Base-by-base conservation (phyloP, 2,329 filamentous ascomycete genomes). In the Nigrospora sphaerica region DNA sequence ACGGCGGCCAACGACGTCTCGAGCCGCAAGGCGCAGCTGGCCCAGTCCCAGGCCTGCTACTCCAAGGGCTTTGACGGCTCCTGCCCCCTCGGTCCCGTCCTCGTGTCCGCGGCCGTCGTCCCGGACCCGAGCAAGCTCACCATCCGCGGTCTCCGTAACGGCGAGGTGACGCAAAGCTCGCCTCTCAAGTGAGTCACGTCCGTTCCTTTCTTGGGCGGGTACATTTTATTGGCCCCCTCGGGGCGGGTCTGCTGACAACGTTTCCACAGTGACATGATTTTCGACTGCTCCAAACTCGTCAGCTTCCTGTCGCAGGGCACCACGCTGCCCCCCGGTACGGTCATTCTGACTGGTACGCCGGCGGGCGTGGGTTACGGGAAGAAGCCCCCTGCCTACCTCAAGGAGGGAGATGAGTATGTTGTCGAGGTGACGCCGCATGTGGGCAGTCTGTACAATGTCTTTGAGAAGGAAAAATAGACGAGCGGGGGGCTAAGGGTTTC, bases 1-100 rank as follows among this genome's bases (percentile, higher is more conserved):
- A 81, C 78, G 1, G 72, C 73, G 18, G 72, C 73, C 55, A 85
- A 85, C 62, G 81, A 85, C 56, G 73, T 85, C 7, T 82, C 78
- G 2, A 77, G 74, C 49, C 73, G 80, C 4, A 73, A 75, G 43
- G 69, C 68, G 45, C 80, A 83, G 64, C 69, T 74, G 53, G 66
- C 69, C 18, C 71, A 75, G 57, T 68, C 65, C 42, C 77, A 81
- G 57, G 78, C 75, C 69, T 77, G 70, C 48, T 81, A 74, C 57
- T 79, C 75, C 19, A 81, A 81, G 62, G 75, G 77, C 1, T 78
- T 81, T 46, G 78, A 81, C 52, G 72, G 72, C 28, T 68, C 72
- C 3, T 80, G 75, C 47, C 78, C 78, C 0, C 61, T 80, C 19
- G 76, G 74, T 2, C 77, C 75, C 2, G 68, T 68, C 2, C 56